phyloP scores from a whole-genome alignment of 352 stramenopile genomes.

The Globisporangium cederbergense region DNA sequence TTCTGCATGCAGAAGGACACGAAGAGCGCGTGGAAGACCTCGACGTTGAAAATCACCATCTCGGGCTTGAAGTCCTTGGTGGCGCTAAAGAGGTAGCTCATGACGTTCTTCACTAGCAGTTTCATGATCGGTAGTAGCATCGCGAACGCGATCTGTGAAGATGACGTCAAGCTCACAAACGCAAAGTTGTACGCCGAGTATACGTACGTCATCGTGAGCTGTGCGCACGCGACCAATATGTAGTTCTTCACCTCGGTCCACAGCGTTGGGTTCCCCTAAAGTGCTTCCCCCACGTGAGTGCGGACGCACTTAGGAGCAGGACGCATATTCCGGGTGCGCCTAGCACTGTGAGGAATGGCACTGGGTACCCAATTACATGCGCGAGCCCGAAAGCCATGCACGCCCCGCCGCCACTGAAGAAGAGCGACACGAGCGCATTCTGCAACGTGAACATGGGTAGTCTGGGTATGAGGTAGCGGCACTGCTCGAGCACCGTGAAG shows the following conservation, averaged over 20 bases:
- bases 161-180: slow-evolving; percentile 13
- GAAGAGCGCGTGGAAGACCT: slow-evolving; percentile 27
- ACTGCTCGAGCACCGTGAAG: slow-evolving; percentile 13
- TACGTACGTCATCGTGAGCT: slow-evolving; percentile 21
- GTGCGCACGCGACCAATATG: not conserved
- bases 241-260: not conserved
- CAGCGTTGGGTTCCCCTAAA: not conserved
- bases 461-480: not conserved
- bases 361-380: not conserved
- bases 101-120: slow-evolving; percentile 21
- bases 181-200: slow-evolving; percentile 25
- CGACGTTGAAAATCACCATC: slow-evolving; percentile 24
- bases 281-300: not conserved
- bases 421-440: not conserved
- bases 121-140: slow-evolving; percentile 22
- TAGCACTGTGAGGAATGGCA: not conserved
- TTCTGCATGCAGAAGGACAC: slow-evolving; percentile 27
- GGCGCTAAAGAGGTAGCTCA: slow-evolving; percentile 18
- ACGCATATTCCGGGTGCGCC: not conserved
- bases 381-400: not conserved
- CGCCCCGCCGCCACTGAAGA: not conserved
- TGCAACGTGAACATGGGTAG: not conserved
- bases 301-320: not conserved
- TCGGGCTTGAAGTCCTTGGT: slow-evolving; percentile 26
- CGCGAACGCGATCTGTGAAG: slow-evolving; percentile 14